A percentile compares a stretch with the other conserved stretches of the same genome.
Evolutionary conservation across 2,329 filamentous ascomycete species (phyloP).

Genomic region (Cladorrhinum sp.): DNA sequence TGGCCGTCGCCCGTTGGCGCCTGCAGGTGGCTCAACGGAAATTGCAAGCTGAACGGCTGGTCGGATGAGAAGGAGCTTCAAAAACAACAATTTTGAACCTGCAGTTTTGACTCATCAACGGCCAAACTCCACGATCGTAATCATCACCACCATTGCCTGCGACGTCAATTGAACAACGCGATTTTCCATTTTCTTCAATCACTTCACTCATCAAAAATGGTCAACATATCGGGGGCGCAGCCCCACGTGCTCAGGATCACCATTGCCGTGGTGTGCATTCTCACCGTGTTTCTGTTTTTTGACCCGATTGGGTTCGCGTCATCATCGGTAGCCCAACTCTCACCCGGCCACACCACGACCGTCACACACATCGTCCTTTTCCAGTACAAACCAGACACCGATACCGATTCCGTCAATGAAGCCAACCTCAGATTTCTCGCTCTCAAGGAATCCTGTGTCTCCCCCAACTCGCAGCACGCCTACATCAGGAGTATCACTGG

Average conservation of each 20-base stretch:
- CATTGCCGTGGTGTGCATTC: conserved; percentile 10
- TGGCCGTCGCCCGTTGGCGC: not conserved
- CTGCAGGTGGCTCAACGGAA: not conserved
- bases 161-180: not conserved
- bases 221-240: conserved; percentile 13
- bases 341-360: conserved; percentile 3
- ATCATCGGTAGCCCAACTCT: conserved; percentile 8
- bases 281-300: conserved; percentile 22
- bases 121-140: not conserved
- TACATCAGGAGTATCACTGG: conserved; percentile 60
- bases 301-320: conserved; percentile 22
- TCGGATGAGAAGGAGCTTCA: not conserved
- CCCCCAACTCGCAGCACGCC: conserved; percentile 54
- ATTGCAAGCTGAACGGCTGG: not conserved
- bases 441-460: conserved; percentile 56
- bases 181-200: not conserved
- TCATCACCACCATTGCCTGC: not conserved
- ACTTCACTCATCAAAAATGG: conserved; percentile 8
- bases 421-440: conserved; percentile 46
- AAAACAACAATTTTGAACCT: not conserved
- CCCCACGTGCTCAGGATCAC: conserved; percentile 14
- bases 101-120: not conserved
- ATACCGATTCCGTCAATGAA: conserved; percentile 16
- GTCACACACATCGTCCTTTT: conserved; percentile 21
- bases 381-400: conserved; percentile 12